phyloP scores from a whole-genome alignment of 331 rosid genomes.

The Quercus tomentella region DNA sequence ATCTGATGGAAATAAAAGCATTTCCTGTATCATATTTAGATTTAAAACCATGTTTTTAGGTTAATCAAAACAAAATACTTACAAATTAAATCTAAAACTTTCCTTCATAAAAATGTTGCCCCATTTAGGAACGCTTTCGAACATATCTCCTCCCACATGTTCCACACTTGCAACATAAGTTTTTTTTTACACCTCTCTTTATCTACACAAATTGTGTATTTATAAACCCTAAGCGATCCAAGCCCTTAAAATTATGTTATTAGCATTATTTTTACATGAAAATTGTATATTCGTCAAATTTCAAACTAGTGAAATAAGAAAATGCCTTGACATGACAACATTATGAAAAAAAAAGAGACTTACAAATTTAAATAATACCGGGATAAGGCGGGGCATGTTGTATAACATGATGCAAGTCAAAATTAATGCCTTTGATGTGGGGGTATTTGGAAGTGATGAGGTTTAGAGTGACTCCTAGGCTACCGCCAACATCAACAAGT shows the following conservation, averaged over 20 bases:
- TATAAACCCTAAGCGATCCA: background rate
- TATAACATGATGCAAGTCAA: constrained; percentile 42
- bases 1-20: background rate
- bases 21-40: too few relatives aligned
- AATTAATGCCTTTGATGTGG: constrained; percentile 17
- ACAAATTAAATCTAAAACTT: background rate
- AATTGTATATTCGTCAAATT: too few relatives aligned
- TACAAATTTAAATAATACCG: background rate
- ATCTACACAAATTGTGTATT: background rate
- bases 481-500: constrained; percentile 30
- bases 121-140: constrained; percentile 40
- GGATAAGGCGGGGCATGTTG: constrained; percentile 21
- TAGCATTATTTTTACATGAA: too few relatives aligned
- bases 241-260: too few relatives aligned
- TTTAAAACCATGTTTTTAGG: background rate
- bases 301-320: too few relatives aligned
- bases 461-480: constrained; percentile 1
- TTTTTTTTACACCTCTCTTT: background rate
- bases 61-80: background rate
- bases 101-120: constrained; percentile 60
- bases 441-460: constrained; percentile 26
- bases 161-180: constrained; percentile 29
- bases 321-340: too few relatives aligned
- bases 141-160: constrained; percentile 54
- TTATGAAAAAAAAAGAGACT: background rate